These are phyloP conservation scores for Torulaspora gathmanii DNA, from an alignment of 805 yeast genomes.

Conservation along the genomic window DNA sequence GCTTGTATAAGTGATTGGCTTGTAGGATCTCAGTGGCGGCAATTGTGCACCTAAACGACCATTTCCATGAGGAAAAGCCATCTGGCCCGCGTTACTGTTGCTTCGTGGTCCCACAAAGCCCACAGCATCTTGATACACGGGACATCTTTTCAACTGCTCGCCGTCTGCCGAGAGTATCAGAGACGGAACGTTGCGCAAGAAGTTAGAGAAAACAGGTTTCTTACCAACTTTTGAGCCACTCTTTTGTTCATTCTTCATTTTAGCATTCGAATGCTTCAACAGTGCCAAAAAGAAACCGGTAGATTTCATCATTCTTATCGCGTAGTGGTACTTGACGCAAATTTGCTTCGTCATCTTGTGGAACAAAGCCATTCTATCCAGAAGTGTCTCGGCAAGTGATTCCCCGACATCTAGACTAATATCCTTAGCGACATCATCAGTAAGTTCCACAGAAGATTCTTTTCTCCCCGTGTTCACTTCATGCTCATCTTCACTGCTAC, in stretches of 20 bases:
- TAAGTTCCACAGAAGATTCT: constrained; percentile 25
- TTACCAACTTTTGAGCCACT: constrained; percentile 10
- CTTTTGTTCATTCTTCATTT: constrained; percentile 10
- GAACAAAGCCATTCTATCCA: constrained; percentile 42
- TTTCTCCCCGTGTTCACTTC: constrained; percentile 16
- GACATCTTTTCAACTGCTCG: constrained; percentile 36
- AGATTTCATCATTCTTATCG: constrained; percentile 64
- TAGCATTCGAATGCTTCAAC: constrained; percentile 33
- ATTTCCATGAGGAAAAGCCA: constrained; percentile 1
- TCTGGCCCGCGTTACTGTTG: constrained; percentile 5
- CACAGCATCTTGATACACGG: constrained; percentile 37
- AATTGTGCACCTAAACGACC: constrained; percentile 23
- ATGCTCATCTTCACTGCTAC: constrained; percentile 31
- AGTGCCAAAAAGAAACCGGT: constrained; percentile 41
- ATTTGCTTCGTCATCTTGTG: constrained; percentile 42
- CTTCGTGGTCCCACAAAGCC: constrained; percentile 29
- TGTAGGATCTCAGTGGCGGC: constrained; percentile 33
- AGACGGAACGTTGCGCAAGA: constrained; percentile 34
- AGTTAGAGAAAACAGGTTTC: constrained; percentile 28
- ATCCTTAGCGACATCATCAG: constrained; percentile 29
- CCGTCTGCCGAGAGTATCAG: constrained; percentile 32
- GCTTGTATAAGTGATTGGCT: constrained; percentile 34
- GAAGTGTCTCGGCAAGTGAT: constrained; percentile 36
- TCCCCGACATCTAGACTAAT: constrained; percentile 39
- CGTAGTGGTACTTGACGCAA: constrained; percentile 57